Conservation (phyloP, 2,329 filamentous ascomycete genomes). For the Pseudocercospora pini-densiflorae region DNA sequence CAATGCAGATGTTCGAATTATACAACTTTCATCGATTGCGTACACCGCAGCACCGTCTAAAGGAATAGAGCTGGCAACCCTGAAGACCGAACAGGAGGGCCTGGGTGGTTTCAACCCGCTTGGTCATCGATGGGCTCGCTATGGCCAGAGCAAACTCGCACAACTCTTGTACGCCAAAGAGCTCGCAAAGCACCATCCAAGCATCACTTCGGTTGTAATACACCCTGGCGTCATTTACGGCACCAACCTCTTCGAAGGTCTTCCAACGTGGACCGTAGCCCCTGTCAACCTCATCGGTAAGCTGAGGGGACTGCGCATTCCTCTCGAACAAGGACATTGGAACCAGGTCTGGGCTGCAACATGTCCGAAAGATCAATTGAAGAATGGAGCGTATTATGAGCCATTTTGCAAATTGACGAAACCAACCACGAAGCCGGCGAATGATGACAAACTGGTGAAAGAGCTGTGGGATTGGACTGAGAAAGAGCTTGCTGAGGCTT, state of each 20-base stretch:
- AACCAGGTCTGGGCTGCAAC: constrained; percentile 2
- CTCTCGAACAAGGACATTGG: constrained; percentile 2
- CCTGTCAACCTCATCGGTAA: not conserved
- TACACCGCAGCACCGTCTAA: constrained; percentile 2
- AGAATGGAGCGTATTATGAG: constrained; percentile 36
- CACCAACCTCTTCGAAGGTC: constrained; percentile 46
- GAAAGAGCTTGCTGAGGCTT: constrained; percentile 26
- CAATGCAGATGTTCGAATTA: constrained; percentile 50
- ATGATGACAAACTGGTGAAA: constrained; percentile 29
- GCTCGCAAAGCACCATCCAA: constrained; percentile 50
- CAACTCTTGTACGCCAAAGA: constrained; percentile 53
- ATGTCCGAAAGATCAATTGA: constrained; percentile 24
- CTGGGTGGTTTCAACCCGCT: constrained; percentile 21
- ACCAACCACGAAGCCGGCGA: constrained; percentile 11
- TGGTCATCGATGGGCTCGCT: constrained; percentile 33
- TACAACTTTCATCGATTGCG: constrained; percentile 34
- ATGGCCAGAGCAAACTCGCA: constrained; percentile 56
- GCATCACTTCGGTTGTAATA: constrained; percentile 49
- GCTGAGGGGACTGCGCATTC: not conserved
- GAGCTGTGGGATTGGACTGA: constrained; percentile 40
- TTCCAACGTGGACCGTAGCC: not conserved
- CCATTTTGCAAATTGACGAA: constrained; percentile 30
- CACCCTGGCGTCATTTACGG: constrained; percentile 55
- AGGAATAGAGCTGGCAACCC: constrained; percentile 12
- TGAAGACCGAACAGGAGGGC: not conserved